A percentile compares a stretch with the other conserved stretches of the same genome.
phyloP scores from a whole-genome alignment of 768 basidiomycete species.

The Serendipita indica region DNA sequence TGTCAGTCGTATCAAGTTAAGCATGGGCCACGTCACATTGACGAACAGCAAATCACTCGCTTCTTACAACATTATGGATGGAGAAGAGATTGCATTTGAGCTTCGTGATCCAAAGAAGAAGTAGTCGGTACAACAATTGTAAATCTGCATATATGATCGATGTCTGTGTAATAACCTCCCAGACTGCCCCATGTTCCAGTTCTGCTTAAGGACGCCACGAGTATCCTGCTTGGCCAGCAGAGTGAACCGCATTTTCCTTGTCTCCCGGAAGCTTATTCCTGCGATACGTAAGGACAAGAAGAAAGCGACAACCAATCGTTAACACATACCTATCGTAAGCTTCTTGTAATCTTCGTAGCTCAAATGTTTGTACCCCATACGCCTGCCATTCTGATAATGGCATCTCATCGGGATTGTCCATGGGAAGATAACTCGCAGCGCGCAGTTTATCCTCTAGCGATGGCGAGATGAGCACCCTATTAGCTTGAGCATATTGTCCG shows the following conservation, averaged over 20 bases:
- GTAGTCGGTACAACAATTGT: too few species aligned
- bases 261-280: too few species aligned
- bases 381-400: not conserved
- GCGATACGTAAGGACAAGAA: too few species aligned
- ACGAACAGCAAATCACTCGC: slow-evolving; percentile 78
- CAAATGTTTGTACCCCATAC: not conserved
- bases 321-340: not conserved
- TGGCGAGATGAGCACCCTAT: not conserved
- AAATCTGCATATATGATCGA: too few species aligned
- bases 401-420: not conserved
- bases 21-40: slow-evolving; percentile 70
- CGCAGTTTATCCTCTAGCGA: not conserved
- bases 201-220: too few species aligned
- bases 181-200: too few species aligned
- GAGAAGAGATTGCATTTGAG: slow-evolving; percentile 65
- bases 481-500: not conserved
- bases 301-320: too few species aligned
- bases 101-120: slow-evolving; percentile 67
- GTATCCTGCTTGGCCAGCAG: too few species aligned
- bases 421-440: not conserved
- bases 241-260: too few species aligned
- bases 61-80: slow-evolving; percentile 79
- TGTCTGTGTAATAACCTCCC: too few species aligned
- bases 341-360: not conserved
- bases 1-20: slow-evolving; percentile 65